Evolutionary conservation across 2,329 filamentous ascomycete species (phyloP), one percentile per base, ranked within the genome.

Genomic region (Fusarium pseudograminearum): DNA sequence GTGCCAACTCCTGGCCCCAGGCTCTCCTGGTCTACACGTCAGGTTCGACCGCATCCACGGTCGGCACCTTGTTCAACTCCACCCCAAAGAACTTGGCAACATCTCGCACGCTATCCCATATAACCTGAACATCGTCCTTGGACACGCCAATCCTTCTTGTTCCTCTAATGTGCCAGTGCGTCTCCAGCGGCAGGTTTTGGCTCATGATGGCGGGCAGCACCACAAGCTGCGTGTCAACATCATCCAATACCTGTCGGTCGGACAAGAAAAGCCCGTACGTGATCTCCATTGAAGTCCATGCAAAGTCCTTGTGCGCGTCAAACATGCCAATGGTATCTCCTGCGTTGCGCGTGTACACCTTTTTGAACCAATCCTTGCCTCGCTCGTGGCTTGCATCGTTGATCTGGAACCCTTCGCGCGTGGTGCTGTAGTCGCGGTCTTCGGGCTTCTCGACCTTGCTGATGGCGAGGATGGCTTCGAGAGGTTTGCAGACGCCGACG

Each of bases 401-500:
- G 30, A 84, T 85, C 69, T 86, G 82, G 88, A 88, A 91, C 12
- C 82, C 79, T 66, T 87, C 82, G 69, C 88, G 84, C 5, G 85
- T 87, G 59, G 78, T 80, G 6, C 78, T 82, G 57, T 81, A 86
- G 69, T 91, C 89, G 53, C 83, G 85, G 70, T 91, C 89, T 73
- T 89, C 87, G 1, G 74, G 69, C 7, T 68, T 67, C 68, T 89
- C 86, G 12, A 86, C 74, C 18, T 81, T 79, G 59, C 78, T 80
- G 55, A 90, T 88, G n/a, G 83, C 80, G 10, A 89, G 80, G 44
- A 90, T 84, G 2, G 87, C 84, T 70, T 90, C 87, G 7, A 91
- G 76, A 10, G 88, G 87, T 72, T 89, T 90, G 76, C 86, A 89
- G 1, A 90, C 86, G 1, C 89, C 89, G 18, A 89, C 82, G 4